Evolutionary conservation across 1,284 basidiomycete genomes (phyloP).

Genomic region (Naganishia albida): DNA sequence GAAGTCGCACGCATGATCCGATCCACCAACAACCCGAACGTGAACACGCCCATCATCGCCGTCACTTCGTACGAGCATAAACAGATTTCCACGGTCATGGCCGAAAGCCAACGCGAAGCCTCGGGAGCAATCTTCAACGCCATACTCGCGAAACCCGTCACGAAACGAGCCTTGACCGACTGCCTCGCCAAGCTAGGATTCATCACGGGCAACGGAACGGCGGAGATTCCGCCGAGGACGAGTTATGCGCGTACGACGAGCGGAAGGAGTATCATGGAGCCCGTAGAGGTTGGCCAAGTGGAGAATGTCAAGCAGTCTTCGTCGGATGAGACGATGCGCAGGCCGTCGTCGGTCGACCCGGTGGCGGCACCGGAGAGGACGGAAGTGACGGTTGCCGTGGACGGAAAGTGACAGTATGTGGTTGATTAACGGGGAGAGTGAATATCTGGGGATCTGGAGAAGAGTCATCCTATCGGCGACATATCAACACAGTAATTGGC

Average conservation of each 20-base stretch:
- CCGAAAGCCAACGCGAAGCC: constrained; percentile 70
- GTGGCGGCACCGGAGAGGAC: too few relatives aligned
- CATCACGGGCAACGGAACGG: constrained; percentile 38
- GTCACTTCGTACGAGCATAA: constrained; percentile 51
- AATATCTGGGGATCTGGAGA: too few relatives aligned
- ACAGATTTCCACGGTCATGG: constrained; percentile 81
- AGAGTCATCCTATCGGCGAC: too few relatives aligned
- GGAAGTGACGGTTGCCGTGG: not conserved
- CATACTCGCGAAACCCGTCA: constrained; percentile 80
- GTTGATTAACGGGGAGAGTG: not conserved
- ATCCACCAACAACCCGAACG: constrained; percentile 54
- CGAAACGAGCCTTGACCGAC: constrained; percentile 76
- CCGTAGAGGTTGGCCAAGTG: not conserved
- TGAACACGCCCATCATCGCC: constrained; percentile 61
- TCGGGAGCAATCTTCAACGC: constrained; percentile 73
- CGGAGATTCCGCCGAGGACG: not conserved
- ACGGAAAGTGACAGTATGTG: not conserved
- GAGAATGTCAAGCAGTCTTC: constrained; percentile 10
- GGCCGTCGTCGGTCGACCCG: not conserved
- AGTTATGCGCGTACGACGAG: constrained; percentile 14
- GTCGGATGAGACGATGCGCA: constrained; percentile 17
- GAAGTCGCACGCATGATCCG: constrained; percentile 55
- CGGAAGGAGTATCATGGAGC: constrained; percentile 7
- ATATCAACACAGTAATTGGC: too few relatives aligned
- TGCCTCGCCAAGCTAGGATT: constrained; percentile 82